These are phyloP conservation scores for Russula earlei DNA, from an alignment of 768 basidiomycete species.

Conservation along the genomic window DNA sequence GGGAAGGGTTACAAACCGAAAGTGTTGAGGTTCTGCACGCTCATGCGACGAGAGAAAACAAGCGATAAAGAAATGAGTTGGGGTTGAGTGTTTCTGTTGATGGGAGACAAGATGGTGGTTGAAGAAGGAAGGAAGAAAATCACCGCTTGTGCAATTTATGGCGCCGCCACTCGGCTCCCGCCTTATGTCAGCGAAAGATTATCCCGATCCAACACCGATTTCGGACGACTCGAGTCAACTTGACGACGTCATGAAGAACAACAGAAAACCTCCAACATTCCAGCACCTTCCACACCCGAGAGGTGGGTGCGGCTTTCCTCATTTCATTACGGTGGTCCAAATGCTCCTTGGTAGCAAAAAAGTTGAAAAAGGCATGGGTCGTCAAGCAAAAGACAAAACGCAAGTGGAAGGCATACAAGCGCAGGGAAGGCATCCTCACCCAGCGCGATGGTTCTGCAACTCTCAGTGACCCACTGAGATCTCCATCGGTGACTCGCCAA, in stretches of 20 bases:
- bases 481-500: conserved; percentile 8
- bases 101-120: conserved; percentile 23
- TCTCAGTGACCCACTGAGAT: background rate
- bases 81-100: conserved; percentile 34
- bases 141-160: conserved; percentile 6
- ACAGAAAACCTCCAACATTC: conserved; percentile 62
- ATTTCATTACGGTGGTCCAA: background rate
- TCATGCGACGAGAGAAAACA: conserved; percentile 69
- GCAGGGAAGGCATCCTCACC: conserved; percentile 32
- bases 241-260: conserved; percentile 24
- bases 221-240: background rate
- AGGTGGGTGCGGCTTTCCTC: conserved; percentile 36
- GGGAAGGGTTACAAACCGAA: conserved; percentile 45
- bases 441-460: background rate
- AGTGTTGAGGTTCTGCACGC: conserved; percentile 84
- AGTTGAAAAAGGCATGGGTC: conserved; percentile 75
- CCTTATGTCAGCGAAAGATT: conserved; percentile 3
- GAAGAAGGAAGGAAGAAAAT: conserved; percentile 22
- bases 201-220: conserved; percentile 9
- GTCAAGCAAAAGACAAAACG: conserved; percentile 66
- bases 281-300: conserved; percentile 52
- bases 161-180: background rate
- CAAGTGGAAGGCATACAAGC: conserved; percentile 69
- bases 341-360: conserved; percentile 46
- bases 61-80: conserved; percentile 32